Base-by-base conservation (phyloP, 345 rosid genomes). In the Brassica juncea region DNA sequence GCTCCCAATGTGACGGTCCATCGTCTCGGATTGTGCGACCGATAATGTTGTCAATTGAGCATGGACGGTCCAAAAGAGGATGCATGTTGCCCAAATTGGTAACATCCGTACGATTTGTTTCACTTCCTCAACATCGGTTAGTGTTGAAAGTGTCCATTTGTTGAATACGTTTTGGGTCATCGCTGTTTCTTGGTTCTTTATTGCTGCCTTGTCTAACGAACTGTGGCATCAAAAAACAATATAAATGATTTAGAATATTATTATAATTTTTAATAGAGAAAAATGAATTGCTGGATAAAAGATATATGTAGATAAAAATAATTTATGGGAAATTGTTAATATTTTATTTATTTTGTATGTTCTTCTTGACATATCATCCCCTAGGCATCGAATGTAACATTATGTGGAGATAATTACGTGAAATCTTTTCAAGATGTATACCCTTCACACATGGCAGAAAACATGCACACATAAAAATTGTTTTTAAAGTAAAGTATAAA, bases 1-100 rank as follows among this genome's bases (percentile, higher is more conserved):
- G 9, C 86, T 87, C 0, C 99, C 99, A 1, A 95, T 84, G 85
- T 83, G 91, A 82, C 99, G 94, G 87, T 93, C 81, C 98, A 95
- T 86, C 16, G 97, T 92, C 37, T 94, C 82, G 6, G 98, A 93
- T 74, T 95, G 99, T 9, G 96, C 90, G 21, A 95, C 99, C 0
- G 99, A 95, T 75, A 95, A 85, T 21, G 99, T 95, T 4, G 98
- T 89, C 87, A 92, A 84, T 61, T 95, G 99, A 8, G 99, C 99
- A 57, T 95, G 91, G 65, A 92, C 88, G n/a, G 98, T 90, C 99
- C 99, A 92, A 74, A 95, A 95, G 44, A 93, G 87, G 14, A 95
- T 85, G 15, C 86, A 89, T 34, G 99, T 93, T 62, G 91, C 94
- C 99, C 99, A 95, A 14, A 93, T 84, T 4, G 99, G 99, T 70